A percentile compares a stretch with the other conserved stretches of the same genome.
These are phyloP conservation scores for Catenaria anguillulae DNA, from an alignment of 371 early-diverging fungal species.

Conservation along the genomic window DNA sequence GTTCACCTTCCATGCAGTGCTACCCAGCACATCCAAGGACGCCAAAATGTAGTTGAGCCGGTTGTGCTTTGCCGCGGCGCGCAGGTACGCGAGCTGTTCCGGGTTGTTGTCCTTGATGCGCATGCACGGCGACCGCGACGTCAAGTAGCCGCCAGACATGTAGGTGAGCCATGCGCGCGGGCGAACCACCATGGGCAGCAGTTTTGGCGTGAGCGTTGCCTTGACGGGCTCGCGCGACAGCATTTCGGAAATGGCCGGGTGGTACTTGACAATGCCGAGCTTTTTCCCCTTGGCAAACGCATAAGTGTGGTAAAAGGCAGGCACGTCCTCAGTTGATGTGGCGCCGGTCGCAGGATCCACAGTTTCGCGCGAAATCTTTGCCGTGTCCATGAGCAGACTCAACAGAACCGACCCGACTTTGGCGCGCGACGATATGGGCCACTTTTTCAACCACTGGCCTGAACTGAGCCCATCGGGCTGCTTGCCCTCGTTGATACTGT, in stretches of 20 bases:
- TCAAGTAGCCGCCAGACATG: conserved; percentile 81
- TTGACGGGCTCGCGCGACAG: conserved; percentile 45
- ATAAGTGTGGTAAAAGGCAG: conserved; percentile 71
- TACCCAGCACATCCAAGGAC: conserved; percentile 79
- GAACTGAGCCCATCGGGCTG: conserved; percentile 11
- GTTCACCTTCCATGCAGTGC: conserved; percentile 81
- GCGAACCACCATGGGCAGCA: conserved; percentile 86
- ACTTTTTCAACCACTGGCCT: conserved; percentile 43
- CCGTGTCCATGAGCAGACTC: conserved; percentile 53
- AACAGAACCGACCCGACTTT: conserved; percentile 51
- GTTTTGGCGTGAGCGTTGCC: conserved; percentile 46
- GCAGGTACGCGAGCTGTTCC: conserved; percentile 63
- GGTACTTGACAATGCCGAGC: conserved; percentile 56
- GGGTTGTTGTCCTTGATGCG: conserved; percentile 48
- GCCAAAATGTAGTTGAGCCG: conserved; percentile 50
- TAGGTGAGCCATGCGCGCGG: conserved; percentile 89
- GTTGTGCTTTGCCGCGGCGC: conserved; percentile 60
- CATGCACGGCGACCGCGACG: conserved; percentile 49
- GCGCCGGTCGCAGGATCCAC: conserved; percentile 38
- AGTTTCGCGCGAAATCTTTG: conserved; percentile 48
- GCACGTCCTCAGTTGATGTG: conserved; percentile 32
- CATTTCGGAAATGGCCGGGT: conserved; percentile 51
- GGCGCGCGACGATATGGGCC: conserved; percentile 46
- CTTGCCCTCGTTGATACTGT: neutral
- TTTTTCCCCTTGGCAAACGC: conserved; percentile 43